Conservation (phyloP, 495 filamentous ascomycete genomes). For the Talaromyces nanjingensis region DNA sequence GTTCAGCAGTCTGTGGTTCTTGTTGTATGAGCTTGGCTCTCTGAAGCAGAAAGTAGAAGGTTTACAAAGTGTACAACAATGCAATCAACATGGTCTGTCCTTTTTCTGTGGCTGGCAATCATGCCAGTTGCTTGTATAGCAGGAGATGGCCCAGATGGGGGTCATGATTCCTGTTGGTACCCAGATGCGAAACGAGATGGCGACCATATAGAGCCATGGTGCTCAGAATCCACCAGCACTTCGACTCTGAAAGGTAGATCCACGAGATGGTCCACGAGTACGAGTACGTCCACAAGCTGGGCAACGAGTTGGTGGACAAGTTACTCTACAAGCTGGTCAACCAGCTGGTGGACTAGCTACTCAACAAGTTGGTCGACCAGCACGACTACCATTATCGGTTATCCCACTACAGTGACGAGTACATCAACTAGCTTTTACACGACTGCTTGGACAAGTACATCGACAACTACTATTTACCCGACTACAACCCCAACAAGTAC, state of each 20-base stretch:
- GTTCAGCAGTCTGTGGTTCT: not conserved
- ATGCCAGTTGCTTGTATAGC: not conserved
- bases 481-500: not conserved
- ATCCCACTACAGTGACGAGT: not conserved
- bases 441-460: not conserved
- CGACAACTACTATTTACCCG: slow-evolving; percentile 4
- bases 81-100: not conserved
- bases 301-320: slow-evolving; percentile 1
- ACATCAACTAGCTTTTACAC: slow-evolving; percentile 3
- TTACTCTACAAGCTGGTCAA: not conserved
- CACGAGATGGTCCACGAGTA: not conserved
- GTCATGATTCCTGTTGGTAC: not conserved
- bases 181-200: not conserved
- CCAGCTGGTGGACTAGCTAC: not conserved
- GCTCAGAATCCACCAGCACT: not conserved
- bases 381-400: not conserved
- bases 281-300: not conserved
- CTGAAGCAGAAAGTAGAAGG: not conserved
- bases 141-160: not conserved
- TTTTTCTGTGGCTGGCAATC: not conserved
- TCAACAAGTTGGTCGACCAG: not conserved
- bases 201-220: not conserved
- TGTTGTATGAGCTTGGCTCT: not conserved
- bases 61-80: not conserved
- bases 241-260: not conserved